These are phyloP conservation scores for Penicillium canariense DNA, from an alignment of 495 filamentous ascomycete genomes.

Conservation along the genomic window DNA sequence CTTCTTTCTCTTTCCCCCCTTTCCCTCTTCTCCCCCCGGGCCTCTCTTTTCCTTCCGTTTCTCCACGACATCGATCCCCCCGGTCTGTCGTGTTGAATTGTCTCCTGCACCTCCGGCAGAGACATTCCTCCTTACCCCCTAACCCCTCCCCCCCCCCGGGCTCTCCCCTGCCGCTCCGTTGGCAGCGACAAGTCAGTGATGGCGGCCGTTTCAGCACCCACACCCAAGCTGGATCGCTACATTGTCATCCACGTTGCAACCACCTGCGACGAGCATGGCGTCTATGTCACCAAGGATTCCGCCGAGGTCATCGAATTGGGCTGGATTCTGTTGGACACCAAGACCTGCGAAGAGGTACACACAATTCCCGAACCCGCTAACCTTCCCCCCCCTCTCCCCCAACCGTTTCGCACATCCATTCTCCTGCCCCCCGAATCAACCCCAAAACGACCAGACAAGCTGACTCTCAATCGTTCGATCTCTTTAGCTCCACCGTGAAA, in stretches of 20 bases:
- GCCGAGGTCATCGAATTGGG: constrained; percentile 98
- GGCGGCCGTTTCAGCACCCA: constrained; percentile 50
- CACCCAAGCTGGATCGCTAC: constrained; percentile 83
- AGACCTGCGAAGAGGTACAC: constrained; percentile 85
- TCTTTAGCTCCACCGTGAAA: constrained; percentile 83
- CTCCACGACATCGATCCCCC: constrained; percentile 17
- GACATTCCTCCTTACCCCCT: constrained; percentile 21
- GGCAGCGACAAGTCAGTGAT: constrained; percentile 37
- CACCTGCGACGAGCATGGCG: constrained; percentile 97
- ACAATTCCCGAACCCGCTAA: constrained; percentile 12
- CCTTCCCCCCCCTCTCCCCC: constrained; percentile 19
- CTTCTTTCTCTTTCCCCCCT: constrained; percentile 19
- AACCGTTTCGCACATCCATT: not conserved
- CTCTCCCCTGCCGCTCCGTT: constrained; percentile 33
- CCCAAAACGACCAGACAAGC: not conserved
- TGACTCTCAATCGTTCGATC: constrained; percentile 14
- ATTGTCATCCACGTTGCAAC: constrained; percentile 98
- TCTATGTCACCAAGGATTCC: constrained; percentile 98
- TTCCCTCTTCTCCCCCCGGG: constrained; percentile 24
- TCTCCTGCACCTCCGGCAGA: constrained; percentile 39
- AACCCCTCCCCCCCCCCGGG: constrained; percentile 18
- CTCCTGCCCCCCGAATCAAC: constrained; percentile 11
- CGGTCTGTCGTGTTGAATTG: constrained; percentile 33
- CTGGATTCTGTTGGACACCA: constrained; percentile 92
- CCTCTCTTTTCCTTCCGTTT: constrained; percentile 29